Evolutionary conservation across 2,329 filamentous ascomycete species (phyloP).

Genomic region (Aquanectria penicillioides): DNA sequence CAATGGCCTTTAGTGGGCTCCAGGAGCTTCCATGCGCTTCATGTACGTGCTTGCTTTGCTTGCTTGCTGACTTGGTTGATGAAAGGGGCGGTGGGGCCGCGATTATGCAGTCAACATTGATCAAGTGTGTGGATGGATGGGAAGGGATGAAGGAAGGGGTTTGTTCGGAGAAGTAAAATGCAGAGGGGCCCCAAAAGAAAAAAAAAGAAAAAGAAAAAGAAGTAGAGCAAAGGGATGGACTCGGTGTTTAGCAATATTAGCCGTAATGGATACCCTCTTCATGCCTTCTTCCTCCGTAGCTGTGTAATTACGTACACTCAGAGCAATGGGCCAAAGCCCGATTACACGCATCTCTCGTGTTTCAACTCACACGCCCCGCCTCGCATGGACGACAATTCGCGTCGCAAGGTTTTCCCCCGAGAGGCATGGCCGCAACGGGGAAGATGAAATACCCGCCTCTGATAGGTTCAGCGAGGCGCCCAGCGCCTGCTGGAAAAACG

Average conservation of each 20-base stretch:
- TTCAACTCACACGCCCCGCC: constrained; percentile 11
- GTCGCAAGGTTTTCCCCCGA: constrained; percentile 5
- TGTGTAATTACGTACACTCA: not conserved
- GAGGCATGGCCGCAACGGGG: constrained; percentile 8
- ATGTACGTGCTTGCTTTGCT: constrained; percentile 3
- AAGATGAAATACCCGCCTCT: not conserved
- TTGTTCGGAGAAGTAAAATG: constrained; percentile 1
- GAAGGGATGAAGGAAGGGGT: constrained; percentile 12
- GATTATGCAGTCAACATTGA: constrained; percentile 34
- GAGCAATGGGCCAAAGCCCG: constrained; percentile 2
- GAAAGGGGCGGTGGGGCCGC: constrained; percentile 38
- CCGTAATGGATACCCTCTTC: constrained; percentile 7
- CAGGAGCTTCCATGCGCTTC: constrained; percentile 8
- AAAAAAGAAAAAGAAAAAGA: not conserved
- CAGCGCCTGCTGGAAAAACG: constrained; percentile 6
- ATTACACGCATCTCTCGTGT: constrained; percentile 3
- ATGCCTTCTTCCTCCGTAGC: not conserved
- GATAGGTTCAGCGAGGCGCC: constrained; percentile 17
- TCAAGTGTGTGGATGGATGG: constrained; percentile 2
- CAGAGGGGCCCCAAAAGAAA: not conserved
- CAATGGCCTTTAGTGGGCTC: not conserved
- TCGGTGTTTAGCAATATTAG: not conserved
- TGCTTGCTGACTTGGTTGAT: constrained; percentile 12
- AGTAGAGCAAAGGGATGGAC: not conserved
- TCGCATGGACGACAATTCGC: not conserved